Conservation (phyloP, 2,329 filamentous ascomycete species). For the Scorias spongiosa region DNA sequence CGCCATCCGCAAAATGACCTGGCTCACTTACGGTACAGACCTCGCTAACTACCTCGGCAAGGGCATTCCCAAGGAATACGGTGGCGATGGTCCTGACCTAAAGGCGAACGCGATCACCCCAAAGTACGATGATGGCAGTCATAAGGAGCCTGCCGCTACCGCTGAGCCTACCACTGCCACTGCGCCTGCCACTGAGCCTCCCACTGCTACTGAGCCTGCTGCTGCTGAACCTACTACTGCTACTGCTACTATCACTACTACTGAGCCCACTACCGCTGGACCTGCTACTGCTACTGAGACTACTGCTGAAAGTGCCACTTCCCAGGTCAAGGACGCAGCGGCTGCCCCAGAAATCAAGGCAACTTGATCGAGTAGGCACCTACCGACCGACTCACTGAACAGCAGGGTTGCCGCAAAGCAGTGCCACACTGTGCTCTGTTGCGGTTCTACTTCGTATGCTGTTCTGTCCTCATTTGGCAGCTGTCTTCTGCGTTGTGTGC, state of each 20-base stretch:
- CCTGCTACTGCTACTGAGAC: too few relatives aligned
- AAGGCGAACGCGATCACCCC: slow-evolving; percentile 28
- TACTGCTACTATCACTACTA: too few relatives aligned
- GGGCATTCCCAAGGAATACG: slow-evolving; percentile 60
- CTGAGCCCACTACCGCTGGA: too few relatives aligned
- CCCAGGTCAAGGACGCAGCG: not conserved
- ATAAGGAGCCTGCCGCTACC: not conserved
- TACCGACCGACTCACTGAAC: too few relatives aligned
- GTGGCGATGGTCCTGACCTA: slow-evolving; percentile 50
- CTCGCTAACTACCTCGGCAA: slow-evolving; percentile 52
- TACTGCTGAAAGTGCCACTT: not conserved
- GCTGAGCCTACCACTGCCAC: not conserved
- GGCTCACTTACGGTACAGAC: slow-evolving; percentile 43
- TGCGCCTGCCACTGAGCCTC: not conserved
- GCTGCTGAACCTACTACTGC: not conserved
- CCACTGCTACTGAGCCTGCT: not conserved
- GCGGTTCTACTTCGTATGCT: too few relatives aligned
- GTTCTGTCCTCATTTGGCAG: too few relatives aligned
- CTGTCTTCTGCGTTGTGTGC: too few relatives aligned
- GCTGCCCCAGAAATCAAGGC: not conserved
- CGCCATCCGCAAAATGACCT: slow-evolving; percentile 34
- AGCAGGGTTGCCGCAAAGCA: too few relatives aligned
- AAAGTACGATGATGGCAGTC: slow-evolving; percentile 15
- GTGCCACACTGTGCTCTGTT: too few relatives aligned
- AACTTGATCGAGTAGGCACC: not conserved